Evolutionary conservation across 192 early-diverging fungal species (phyloP), one percentile per base, ranked within the genome.

Genomic region (Dissophora globulifera): DNA sequence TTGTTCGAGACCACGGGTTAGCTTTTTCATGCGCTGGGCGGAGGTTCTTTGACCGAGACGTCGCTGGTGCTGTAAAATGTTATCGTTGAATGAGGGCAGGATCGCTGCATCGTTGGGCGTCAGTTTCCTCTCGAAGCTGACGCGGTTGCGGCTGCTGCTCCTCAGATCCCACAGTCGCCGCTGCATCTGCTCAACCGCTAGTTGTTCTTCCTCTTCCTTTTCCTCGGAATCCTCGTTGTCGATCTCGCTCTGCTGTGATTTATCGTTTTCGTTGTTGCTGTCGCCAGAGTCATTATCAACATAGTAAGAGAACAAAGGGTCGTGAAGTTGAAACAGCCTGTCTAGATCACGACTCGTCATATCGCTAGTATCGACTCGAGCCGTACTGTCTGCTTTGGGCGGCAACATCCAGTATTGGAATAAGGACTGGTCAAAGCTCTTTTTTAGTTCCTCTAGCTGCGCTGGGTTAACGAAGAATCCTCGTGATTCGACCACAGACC

Each of bases 121-220:
- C 11, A 68, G 15, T 4, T 3, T 50, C 17, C 56, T 45, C n/a
- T 58, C 55, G 33, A 68, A 58, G 12, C 54, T 51, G 47, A 41
- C 55, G 8, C 66, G 43, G 38, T 68, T 68, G 13, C 56, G 49
- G 54, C 66, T 68, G 35, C 33, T 56, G n/a, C 64, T 57, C 41
- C 46, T 67, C 33, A 55, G 7, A 6, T 20, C 15, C 53, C 64
- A 38, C 17, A 57, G 38, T 17, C 64, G 45, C 19, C 22, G 19
- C 26, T 47, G 61, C 26, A 52, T 15, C 4, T 22, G 27, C 11
- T 33, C 25, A 9, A 42, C 49, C 7, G 25, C 38, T 13, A 26
- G 29, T 2, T 27, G 0, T 22, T 30, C 19, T 43, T 42, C 50
- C 6, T 40, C 43, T 12, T n/a, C 43, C 4, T 45, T 17, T n/a